Percentiles rank a stretch among this genome's conserved stretches.
Conservation (phyloP, 2,329 filamentous ascomycete species). For the Aspergillus piperis region DNA sequence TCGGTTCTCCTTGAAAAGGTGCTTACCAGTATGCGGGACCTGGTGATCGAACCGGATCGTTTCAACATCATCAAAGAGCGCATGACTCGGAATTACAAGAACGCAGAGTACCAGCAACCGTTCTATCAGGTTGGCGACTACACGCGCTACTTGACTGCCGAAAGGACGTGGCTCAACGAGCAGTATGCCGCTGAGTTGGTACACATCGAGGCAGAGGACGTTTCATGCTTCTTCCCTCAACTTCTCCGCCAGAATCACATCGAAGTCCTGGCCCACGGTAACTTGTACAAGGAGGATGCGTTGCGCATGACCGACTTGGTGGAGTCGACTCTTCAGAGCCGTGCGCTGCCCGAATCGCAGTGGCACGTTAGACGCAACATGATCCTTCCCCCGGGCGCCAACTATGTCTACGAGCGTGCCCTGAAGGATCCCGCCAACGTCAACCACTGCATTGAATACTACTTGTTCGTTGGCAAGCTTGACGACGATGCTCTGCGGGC, state of each 20-base stretch:
- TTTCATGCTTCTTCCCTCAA: conserved; percentile 76
- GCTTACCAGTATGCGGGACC: conserved; percentile 76
- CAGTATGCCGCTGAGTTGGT: conserved; percentile 77
- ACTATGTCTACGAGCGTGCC: conserved; percentile 78
- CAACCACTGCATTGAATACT: conserved; percentile 81
- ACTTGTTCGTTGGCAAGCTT: conserved; percentile 69
- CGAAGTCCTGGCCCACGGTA: conserved; percentile 86
- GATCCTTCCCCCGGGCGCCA: conserved; percentile 74
- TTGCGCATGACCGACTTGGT: conserved; percentile 81
- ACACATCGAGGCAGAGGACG: conserved; percentile 70
- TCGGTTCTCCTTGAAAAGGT: conserved; percentile 88
- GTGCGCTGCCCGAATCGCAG: conserved; percentile 71
- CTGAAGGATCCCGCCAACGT: conserved; percentile 87
- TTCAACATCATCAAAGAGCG: conserved; percentile 92
- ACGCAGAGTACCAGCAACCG: conserved; percentile 84
- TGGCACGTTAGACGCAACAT: conserved; percentile 78
- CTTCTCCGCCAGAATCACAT: conserved; percentile 81
- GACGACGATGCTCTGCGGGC: conserved; percentile 71
- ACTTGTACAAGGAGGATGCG: conserved; percentile 91
- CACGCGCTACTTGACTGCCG: conserved; percentile 75
- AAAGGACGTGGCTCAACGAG: conserved; percentile 76
- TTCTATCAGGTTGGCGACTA: conserved; percentile 87
- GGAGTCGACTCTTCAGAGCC: conserved; percentile 73
- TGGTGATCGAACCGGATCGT: conserved; percentile 80
- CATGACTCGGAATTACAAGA: conserved; percentile 72